Conservation (phyloP, 495 filamentous ascomycete genomes). For the Penicillium mononematosum region DNA sequence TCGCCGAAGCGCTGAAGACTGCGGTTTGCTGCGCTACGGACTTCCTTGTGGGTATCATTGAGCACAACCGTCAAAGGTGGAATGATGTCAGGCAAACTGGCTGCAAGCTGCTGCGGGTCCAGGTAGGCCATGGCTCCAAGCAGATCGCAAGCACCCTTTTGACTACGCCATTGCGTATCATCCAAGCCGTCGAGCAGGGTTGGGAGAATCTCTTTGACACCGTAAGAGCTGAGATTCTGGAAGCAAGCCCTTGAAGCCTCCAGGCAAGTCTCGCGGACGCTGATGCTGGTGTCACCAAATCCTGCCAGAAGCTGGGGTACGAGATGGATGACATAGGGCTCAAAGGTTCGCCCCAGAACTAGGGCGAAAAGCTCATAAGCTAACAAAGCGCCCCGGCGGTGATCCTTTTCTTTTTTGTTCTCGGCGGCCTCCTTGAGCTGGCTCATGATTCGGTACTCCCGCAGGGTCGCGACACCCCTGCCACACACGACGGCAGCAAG, state of each 20-base stretch:
- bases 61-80: slow-evolving; percentile 89
- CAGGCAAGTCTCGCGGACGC: slow-evolving; percentile 88
- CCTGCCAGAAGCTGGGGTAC: slow-evolving; percentile 85
- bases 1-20: slow-evolving; percentile 97
- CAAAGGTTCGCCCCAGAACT: slow-evolving; percentile 82
- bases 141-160: slow-evolving; percentile 95
- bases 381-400: slow-evolving; percentile 83
- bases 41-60: slow-evolving; percentile 98
- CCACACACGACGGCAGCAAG: slow-evolving; percentile 87
- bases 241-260: slow-evolving; percentile 95
- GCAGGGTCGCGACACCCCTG: slow-evolving; percentile 75
- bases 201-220: slow-evolving; percentile 90
- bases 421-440: slow-evolving; percentile 74
- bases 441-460: slow-evolving; percentile 82
- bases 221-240: slow-evolving; percentile 86
- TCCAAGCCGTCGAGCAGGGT: slow-evolving; percentile 90
- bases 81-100: slow-evolving; percentile 92
- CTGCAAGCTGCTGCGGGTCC: slow-evolving; percentile 87
- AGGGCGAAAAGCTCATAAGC: slow-evolving; percentile 87
- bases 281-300: slow-evolving; percentile 83
- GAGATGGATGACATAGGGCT: slow-evolving; percentile 94
- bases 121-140: slow-evolving; percentile 98
- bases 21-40: slow-evolving; percentile 84
- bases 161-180: slow-evolving; percentile 94
- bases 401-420: slow-evolving; percentile 86